These are phyloP conservation scores for Leccinum huronense DNA, from an alignment of 1,284 basidiomycete genomes.

Conservation along the genomic window DNA sequence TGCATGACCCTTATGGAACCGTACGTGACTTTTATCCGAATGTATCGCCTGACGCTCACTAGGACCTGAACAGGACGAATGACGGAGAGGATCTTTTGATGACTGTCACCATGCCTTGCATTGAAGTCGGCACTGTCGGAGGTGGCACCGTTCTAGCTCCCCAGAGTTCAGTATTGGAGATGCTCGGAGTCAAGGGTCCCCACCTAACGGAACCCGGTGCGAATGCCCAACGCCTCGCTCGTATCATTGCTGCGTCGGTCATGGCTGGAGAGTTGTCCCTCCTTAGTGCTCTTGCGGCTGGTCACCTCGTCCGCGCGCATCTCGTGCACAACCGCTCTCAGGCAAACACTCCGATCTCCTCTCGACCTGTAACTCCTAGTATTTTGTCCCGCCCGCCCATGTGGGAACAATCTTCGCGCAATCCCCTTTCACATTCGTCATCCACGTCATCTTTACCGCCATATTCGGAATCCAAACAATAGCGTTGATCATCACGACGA, in stretches of 20 bases:
- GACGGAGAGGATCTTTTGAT: slow-evolving; percentile 88
- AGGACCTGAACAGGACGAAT: slow-evolving; percentile 60
- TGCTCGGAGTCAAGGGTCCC: slow-evolving; percentile 88
- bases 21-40: slow-evolving; percentile 50
- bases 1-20: slow-evolving; percentile 91
- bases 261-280: slow-evolving; percentile 54
- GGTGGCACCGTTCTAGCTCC: slow-evolving; percentile 92
- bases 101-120: slow-evolving; percentile 92
- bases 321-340: slow-evolving; percentile 78
- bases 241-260: too few relatives aligned
- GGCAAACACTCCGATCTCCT: slow-evolving; percentile 63
- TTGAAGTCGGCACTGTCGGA: slow-evolving; percentile 95
- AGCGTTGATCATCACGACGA: slow-evolving; percentile 9
- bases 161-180: slow-evolving; percentile 84
- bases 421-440: slow-evolving; percentile 29
- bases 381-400: slow-evolving; percentile 17
- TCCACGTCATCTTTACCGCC: slow-evolving; percentile 35
- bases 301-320: slow-evolving; percentile 88
- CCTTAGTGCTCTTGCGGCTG: slow-evolving; percentile 87
- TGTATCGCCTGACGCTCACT: slow-evolving; percentile 11
- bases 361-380: slow-evolving; percentile 61
- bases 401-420: slow-evolving; percentile 24
- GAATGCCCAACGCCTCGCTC: too few relatives aligned
- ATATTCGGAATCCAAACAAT: slow-evolving; percentile 31
- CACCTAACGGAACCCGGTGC: too few relatives aligned